These are phyloP conservation scores for Podospora australis DNA, from an alignment of 495 filamentous ascomycete species.

Conservation along the genomic window DNA sequence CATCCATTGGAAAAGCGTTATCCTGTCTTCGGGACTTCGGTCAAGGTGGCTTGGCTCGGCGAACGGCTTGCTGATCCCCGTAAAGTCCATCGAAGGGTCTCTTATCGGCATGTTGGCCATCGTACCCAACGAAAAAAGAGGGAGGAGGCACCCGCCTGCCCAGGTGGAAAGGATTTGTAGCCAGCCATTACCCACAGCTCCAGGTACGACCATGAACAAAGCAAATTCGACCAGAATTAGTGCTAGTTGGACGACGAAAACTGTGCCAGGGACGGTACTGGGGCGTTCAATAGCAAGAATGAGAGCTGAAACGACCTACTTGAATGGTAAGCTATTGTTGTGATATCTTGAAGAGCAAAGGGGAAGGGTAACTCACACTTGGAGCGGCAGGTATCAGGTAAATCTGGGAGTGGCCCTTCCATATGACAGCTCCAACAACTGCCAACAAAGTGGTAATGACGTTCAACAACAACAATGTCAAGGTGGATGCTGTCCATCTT, in stretches of 20 bases:
- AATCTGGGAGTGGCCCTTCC: conserved; percentile 6
- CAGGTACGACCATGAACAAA: conserved; percentile 12
- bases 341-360: not conserved
- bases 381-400: conserved; percentile 19
- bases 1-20: conserved; percentile 75
- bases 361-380: conserved; percentile 12
- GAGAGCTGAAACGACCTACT: conserved; percentile 17
- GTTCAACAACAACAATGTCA: conserved; percentile 14
- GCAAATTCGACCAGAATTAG: conserved; percentile 14
- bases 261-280: conserved; percentile 16
- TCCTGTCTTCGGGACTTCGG: conserved; percentile 75
- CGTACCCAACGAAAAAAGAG: conserved; percentile 34
- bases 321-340: too few species aligned
- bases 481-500: conserved; percentile 14
- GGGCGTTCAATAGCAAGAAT: conserved; percentile 23
- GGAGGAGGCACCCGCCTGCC: conserved; percentile 9
- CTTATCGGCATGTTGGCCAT: conserved; percentile 70
- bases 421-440: conserved; percentile 8
- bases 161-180: conserved; percentile 1
- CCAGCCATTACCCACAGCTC: conserved; percentile 2
- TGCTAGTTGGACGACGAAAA: conserved; percentile 18
- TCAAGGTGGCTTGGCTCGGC: conserved; percentile 50
- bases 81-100: conserved; percentile 48
- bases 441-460: conserved; percentile 5
- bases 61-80: conserved; percentile 56